Evolutionary conservation across 2,329 filamentous ascomycete genomes (phyloP), one percentile per base, ranked within the genome.

Genomic region (Leptographium lundbergii): DNA sequence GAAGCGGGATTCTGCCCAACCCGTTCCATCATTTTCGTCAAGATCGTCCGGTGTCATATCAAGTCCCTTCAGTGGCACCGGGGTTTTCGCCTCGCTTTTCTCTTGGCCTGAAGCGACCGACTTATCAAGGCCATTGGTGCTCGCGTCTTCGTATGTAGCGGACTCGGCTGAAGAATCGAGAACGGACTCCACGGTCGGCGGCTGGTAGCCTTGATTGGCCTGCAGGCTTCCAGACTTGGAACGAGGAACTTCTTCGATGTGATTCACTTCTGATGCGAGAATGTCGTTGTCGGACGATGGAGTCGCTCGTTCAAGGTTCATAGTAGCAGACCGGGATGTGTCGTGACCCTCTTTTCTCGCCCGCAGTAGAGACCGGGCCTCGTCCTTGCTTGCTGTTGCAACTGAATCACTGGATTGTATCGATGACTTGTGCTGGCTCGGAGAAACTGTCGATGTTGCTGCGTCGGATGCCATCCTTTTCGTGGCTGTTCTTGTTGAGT

Each of bases 151-250:
- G 7, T 22, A 19, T 45, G 19, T 22, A 45, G 13, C 6, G 4
- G 19, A 7, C 2, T 53, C 29, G 6, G 27, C n/a, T 27, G 27
- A 60, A n/a, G 59, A 57, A 13, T 62, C 62, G 4, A 56, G 10
- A 10, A 62, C 57, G 6, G 62, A 61, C 22, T 63, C 62, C 6
- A 64, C 62, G 3, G 59, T 61, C 1, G 61, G 62, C 1, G 58
- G 59, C 1, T 39, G 57, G 52, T 64, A 62, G 1, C 59, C 54
- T 4, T 52, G 25, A 10, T n/a, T 27, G 6, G 19, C 7, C 42
- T 45, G 14, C 7, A 1, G 19, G 42, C 42, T 45, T 45, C 42
- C 19, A 45, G 17, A n/a, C 6, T 17, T 45, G 42, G 42, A 9
- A 45, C 42, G 39, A 13, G 13, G 9, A 6, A 22, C 13, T 45